Evolutionary conservation across 31 red algal genomes (phyloP).

Genomic region (Asparagopsis taxiformis): DNA sequence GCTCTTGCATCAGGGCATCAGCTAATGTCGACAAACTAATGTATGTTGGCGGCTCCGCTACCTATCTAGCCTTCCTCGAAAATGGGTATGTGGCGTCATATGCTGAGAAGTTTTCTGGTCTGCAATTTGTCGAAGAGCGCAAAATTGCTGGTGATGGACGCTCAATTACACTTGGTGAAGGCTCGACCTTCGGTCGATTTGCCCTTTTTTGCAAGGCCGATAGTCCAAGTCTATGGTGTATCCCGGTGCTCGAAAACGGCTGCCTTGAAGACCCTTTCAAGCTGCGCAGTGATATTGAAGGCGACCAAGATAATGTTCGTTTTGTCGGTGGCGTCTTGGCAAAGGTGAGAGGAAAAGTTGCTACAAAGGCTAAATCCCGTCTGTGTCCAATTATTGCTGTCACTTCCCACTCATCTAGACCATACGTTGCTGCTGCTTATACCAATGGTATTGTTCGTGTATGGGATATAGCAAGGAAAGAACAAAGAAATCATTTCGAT

Average conservation of each 20-base stretch:
- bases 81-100: slow-evolving; percentile 32
- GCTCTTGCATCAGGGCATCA: slow-evolving; percentile 25
- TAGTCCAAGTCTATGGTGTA: slow-evolving; percentile 59
- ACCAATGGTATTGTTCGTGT: slow-evolving; percentile 59
- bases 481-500: slow-evolving; percentile 47
- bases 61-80: slow-evolving; percentile 51
- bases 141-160: slow-evolving; percentile 21
- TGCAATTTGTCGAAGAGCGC: slow-evolving; percentile 29
- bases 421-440: slow-evolving; percentile 46
- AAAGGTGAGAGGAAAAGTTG: slow-evolving; percentile 51
- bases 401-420: slow-evolving; percentile 14
- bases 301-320: slow-evolving; percentile 39
- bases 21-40: slow-evolving; percentile 32
- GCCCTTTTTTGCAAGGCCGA: slow-evolving; percentile 48
- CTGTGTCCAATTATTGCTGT: slow-evolving; percentile 44
- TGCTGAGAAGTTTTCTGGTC: slow-evolving; percentile 8
- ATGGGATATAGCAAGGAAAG: slow-evolving; percentile 43
- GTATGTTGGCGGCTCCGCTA: slow-evolving; percentile 22
- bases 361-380: slow-evolving; percentile 44
- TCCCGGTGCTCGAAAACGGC: slow-evolving; percentile 24
- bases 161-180: slow-evolving; percentile 21
- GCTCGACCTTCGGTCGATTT: slow-evolving; percentile 14
- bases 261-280: slow-evolving; percentile 33
- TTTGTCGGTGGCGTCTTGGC: slow-evolving; percentile 37
- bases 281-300: slow-evolving; percentile 57